Percentiles rank a stretch among this genome's conserved stretches.
These are phyloP conservation scores for Mimosa bimucronata DNA, from an alignment of 306 rosid genomes.

Conservation along the genomic window DNA sequence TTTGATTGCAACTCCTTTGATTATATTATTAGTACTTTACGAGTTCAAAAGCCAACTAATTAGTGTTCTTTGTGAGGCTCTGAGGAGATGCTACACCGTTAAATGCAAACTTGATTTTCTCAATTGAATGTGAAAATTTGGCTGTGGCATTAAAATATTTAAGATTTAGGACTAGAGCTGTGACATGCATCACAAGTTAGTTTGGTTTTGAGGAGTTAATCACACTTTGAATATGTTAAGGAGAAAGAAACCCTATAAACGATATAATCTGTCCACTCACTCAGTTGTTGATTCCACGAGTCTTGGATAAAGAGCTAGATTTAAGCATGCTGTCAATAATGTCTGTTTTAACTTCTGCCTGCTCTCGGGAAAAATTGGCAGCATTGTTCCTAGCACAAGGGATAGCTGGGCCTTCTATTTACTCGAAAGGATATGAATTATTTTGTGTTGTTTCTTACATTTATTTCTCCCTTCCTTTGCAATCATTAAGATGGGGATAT, in stretches of 20 bases:
- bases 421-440: no score
- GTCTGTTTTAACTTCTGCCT: constrained; percentile 10
- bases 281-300: constrained; percentile 3
- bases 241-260: neutral
- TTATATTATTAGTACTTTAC: neutral
- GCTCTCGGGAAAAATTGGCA: neutral
- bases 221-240: neutral
- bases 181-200: constrained; percentile 9
- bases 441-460: neutral
- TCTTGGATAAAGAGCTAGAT: neutral
- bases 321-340: constrained; percentile 8
- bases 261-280: neutral
- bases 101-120: constrained; percentile 16
- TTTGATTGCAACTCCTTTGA: constrained; percentile 21
- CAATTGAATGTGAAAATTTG: neutral
- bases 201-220: constrained; percentile 12
- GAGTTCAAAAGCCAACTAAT: neutral
- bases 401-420: neutral
- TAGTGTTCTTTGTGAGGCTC: neutral
- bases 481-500: neutral
- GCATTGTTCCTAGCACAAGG: neutral
- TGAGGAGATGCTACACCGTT: neutral
- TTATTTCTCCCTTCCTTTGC: constrained; percentile 12
- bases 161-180: neutral
- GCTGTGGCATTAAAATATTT: neutral